Evolutionary conservation across 176 grass and related monocot species (phyloP).

Genomic region (Aegilops umbellulata): DNA sequence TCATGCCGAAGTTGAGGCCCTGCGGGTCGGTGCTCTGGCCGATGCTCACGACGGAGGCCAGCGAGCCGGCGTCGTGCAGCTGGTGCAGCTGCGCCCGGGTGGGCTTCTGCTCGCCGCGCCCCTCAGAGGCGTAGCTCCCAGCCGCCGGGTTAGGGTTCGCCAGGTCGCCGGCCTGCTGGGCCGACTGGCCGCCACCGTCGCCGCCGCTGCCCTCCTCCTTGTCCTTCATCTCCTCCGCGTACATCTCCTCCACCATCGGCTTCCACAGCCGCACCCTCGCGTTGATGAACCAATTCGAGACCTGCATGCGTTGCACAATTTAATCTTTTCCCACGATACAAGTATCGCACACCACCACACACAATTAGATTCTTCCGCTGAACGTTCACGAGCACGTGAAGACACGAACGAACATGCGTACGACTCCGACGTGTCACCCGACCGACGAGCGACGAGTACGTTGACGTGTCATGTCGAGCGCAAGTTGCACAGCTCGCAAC

Average conservation of each 20-base stretch:
- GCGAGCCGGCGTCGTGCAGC: conserved; percentile 61
- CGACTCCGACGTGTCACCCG: conserved; percentile 44
- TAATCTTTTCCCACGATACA: not conserved
- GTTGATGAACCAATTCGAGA: conserved; percentile 72
- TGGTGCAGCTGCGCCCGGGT: conserved; percentile 48
- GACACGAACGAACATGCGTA: not conserved
- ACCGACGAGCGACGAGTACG: not conserved
- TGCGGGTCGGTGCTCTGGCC: conserved; percentile 18
- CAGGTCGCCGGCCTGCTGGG: not conserved
- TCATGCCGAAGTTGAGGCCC: conserved; percentile 41
- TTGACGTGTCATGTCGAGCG: conserved; percentile 2
- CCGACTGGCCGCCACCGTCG: not conserved
- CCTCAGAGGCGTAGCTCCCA: conserved; percentile 7
- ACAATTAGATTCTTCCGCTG: not conserved
- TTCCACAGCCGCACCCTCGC: conserved; percentile 72
- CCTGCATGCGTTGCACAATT: conserved; percentile 31
- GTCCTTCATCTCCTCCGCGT: conserved; percentile 69
- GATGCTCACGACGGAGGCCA: conserved; percentile 75
- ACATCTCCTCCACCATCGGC: conserved; percentile 89
- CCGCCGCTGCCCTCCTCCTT: conserved; percentile 22
- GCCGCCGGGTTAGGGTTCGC: conserved; percentile 33
- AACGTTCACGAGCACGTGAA: conserved; percentile 1
- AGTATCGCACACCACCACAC: not conserved
- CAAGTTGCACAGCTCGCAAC: not conserved
- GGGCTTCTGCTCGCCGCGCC: conserved; percentile 53